Conservation (phyloP, 345 rosid species). For the Syzygium aromaticum region DNA sequence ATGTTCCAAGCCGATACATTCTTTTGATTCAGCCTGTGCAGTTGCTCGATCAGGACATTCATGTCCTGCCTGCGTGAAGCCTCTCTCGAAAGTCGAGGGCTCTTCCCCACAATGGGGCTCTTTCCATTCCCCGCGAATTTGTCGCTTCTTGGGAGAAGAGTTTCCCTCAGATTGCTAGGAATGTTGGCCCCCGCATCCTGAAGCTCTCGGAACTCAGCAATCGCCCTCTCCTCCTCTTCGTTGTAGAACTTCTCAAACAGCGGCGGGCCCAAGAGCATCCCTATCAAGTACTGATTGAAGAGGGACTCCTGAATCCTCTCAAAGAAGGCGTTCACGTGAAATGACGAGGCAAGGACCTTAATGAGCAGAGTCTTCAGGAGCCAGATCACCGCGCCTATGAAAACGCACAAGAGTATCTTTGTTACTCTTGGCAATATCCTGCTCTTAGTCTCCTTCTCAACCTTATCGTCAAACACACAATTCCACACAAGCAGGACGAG, state of each 20-base stretch:
- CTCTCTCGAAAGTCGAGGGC: neutral
- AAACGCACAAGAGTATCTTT: constrained; percentile 25
- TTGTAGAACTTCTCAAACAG: constrained; percentile 5
- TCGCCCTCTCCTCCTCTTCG: neutral
- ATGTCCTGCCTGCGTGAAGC: neutral
- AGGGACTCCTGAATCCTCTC: constrained; percentile 45
- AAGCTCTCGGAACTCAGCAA: neutral
- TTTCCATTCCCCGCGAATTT: constrained; percentile 2
- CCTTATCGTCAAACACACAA: constrained; percentile 13
- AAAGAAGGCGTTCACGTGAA: constrained; percentile 21
- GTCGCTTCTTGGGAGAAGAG: constrained; percentile 7
- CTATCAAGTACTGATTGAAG: constrained; percentile 37
- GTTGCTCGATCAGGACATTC: constrained; percentile 17
- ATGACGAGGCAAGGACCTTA: constrained; percentile 32
- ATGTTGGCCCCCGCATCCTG: neutral
- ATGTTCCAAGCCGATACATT: constrained; percentile 44
- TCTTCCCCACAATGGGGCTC: neutral
- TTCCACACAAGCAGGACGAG: constrained; percentile 28
- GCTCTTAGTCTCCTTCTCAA: constrained; percentile 18
- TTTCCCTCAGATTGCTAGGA: constrained; percentile 5
- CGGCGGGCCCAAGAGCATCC: constrained; percentile 25
- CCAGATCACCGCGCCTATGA: constrained; percentile 33
- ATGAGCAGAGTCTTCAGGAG: constrained; percentile 38
- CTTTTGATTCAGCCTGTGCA: constrained; percentile 31
- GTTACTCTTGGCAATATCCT: constrained; percentile 27